Evolutionary conservation across 176 grass and related monocot species (phyloP), one percentile per base, ranked within the genome.

Genomic region (Olyra latifolia): DNA sequence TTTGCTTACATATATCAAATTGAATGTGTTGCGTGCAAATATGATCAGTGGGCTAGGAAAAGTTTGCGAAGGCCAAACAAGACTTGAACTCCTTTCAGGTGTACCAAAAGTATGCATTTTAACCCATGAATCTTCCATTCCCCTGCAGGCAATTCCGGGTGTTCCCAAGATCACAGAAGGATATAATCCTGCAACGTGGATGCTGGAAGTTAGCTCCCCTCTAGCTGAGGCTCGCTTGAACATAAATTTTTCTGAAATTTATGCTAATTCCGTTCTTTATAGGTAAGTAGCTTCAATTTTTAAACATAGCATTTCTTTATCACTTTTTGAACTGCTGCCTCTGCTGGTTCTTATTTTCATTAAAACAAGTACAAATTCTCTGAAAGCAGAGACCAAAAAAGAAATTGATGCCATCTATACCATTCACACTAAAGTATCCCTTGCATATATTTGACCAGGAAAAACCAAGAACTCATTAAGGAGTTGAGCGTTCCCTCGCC

Each of bases 181-280:
- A 35, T 88, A 93, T 68, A 98, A 98, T 66, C 95, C 95, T 56
- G 95, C 95, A 22, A 98, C 95, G 48, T 98, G 95, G 95, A 87
- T 93, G 81, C 54, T 98, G 27, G 95, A 98, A 82, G 82, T 98
- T 70, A 98, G 80, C 56, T 76, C 90, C 19, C 55, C 90, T 44
- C 44, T 82, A 72, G 75, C 87, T 23, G 92, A 95, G 81, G 80
- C 92, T 87, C 70, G 22, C 47, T 61, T 93, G 32, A 83, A 89
- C 14, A 10, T 98, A 23, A 85, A 93, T 28, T 98, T 94, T 89
- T 83, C 86, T 83, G 92, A 98, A 78, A 77, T 93, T 80, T 98
- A 98, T 85, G 83, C 85, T 41, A 77, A 81, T 60, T 98, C 95
- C 30, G 20, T 29, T 28, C 85, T 92, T 29, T 94, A 92, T 76